Conservation (phyloP, 306 rosid species). For the Fagus sylvatica region DNA sequence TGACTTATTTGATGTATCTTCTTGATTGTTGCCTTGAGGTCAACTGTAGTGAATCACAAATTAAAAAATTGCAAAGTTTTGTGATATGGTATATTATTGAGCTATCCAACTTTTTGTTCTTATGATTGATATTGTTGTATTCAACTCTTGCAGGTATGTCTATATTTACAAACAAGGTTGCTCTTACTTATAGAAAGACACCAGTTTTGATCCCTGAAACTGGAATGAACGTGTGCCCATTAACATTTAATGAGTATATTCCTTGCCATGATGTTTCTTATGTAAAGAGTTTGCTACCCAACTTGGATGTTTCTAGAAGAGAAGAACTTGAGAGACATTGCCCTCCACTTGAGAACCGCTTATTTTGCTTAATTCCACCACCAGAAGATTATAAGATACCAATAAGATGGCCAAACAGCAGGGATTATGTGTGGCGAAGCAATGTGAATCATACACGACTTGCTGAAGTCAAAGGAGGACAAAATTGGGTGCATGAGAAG, state of each 20-base stretch:
- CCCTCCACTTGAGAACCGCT: conserved; percentile 69
- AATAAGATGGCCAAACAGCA: conserved; percentile 80
- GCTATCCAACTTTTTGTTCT: background rate
- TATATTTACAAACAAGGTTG: conserved; percentile 56
- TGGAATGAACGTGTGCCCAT: conserved; percentile 80
- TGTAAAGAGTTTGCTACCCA: conserved; percentile 46
- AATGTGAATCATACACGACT: conserved; percentile 87
- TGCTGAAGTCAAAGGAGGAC: conserved; percentile 95
- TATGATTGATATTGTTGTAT: conserved; percentile 5
- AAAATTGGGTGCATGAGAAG: conserved; percentile 92
- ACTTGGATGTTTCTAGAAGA: conserved; percentile 63
- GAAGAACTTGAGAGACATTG: conserved; percentile 92
- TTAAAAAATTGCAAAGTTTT: background rate
- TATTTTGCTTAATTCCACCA: conserved; percentile 88
- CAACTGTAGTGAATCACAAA: background rate
- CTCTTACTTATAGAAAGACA: conserved; percentile 53
- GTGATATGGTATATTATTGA: conserved; percentile 3
- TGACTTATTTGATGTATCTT: background rate
- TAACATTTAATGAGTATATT: conserved; percentile 68
- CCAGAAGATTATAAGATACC: conserved; percentile 84
- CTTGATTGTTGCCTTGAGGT: background rate
- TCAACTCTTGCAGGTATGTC: conserved; percentile 47
- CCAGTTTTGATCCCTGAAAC: conserved; percentile 60
- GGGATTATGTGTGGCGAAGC: conserved; percentile 95
- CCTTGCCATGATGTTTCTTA: conserved; percentile 78